Percentiles rank a stretch among this genome's conserved stretches.
Conservation (phyloP, 257 asterid species). For the Rauvolfia tetraphylla region DNA sequence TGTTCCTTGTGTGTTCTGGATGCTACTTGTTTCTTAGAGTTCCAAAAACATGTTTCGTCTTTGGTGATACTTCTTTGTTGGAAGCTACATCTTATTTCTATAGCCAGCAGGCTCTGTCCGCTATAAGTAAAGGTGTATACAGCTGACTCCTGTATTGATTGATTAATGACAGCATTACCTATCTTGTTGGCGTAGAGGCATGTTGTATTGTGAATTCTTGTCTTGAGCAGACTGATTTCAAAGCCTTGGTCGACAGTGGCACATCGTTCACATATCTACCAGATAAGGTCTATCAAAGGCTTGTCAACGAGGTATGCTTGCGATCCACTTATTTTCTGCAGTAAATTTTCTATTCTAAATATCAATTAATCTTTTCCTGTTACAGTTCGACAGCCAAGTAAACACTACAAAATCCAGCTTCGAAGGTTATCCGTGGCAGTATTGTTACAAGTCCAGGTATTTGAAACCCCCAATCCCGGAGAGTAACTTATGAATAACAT, state of each 20-base stretch:
- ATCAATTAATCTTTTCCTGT: constrained; percentile 17
- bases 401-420: constrained; percentile 61
- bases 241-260: constrained; percentile 77
- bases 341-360: constrained; percentile 8
- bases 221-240: constrained; percentile 44
- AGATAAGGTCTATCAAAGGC: constrained; percentile 44
- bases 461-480: neutral
- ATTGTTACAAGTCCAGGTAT: constrained; percentile 84
- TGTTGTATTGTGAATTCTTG: constrained; percentile 66
- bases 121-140: neutral
- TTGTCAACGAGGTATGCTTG: constrained; percentile 57
- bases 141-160: constrained; percentile 10
- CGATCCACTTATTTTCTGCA: neutral
- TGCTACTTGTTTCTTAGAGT: neutral
- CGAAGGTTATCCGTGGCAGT: constrained; percentile 77
- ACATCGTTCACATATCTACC: constrained; percentile 81
- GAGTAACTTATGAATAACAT: neutral
- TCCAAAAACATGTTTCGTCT: neutral
- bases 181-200: constrained; percentile 62
- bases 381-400: constrained; percentile 62
- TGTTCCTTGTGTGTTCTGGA: constrained; percentile 1
- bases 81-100: neutral
- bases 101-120: neutral
- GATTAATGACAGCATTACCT: constrained; percentile 47
- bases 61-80: neutral